These are phyloP conservation scores for Verbena officinalis DNA, from an alignment of 257 asterid species.

Conservation along the genomic window DNA sequence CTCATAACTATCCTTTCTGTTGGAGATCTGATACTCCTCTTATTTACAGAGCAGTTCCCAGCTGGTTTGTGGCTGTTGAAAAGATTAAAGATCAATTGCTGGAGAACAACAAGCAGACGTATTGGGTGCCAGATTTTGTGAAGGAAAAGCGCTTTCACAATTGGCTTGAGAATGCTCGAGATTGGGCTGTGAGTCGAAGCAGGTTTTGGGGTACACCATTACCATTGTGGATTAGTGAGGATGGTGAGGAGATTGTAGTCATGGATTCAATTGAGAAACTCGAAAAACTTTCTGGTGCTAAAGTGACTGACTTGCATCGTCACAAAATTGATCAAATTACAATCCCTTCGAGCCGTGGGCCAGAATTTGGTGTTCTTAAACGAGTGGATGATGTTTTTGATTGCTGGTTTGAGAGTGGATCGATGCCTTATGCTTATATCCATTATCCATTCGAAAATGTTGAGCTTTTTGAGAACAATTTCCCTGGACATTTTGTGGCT, in stretches of 20 bases:
- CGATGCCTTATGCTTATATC: constrained; percentile 98
- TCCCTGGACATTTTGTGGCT: constrained; percentile 98
- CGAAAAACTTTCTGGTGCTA: constrained; percentile 82
- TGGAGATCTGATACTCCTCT: constrained; percentile 99
- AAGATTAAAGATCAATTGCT: constrained; percentile 89
- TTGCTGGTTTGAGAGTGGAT: constrained; percentile 99
- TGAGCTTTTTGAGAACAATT: constrained; percentile 85
- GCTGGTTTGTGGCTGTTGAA: constrained; percentile 99
- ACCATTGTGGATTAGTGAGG: constrained; percentile 94
- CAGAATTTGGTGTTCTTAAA: constrained; percentile 78
- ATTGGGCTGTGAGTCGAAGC: constrained; percentile 99
- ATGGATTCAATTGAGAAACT: constrained; percentile 85
- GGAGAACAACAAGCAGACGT: constrained; percentile 82
- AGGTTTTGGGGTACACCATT: constrained; percentile 99
- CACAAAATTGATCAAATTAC: constrained; percentile 95
- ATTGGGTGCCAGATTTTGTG: constrained; percentile 99
- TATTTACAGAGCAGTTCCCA: constrained; percentile 95
- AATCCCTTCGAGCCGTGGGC: constrained; percentile 84
- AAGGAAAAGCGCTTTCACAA: constrained; percentile 98
- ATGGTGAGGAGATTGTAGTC: constrained; percentile 78
- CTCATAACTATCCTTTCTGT: constrained; percentile 87
- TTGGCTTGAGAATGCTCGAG: constrained; percentile 98
- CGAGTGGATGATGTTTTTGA: constrained; percentile 98
- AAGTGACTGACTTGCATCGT: constrained; percentile 92
- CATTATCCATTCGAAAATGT: constrained; percentile 97